These are phyloP conservation scores for Phaeosphaeria sp. DNA, from an alignment of 2,329 filamentous ascomycete species.

Conservation along the genomic window DNA sequence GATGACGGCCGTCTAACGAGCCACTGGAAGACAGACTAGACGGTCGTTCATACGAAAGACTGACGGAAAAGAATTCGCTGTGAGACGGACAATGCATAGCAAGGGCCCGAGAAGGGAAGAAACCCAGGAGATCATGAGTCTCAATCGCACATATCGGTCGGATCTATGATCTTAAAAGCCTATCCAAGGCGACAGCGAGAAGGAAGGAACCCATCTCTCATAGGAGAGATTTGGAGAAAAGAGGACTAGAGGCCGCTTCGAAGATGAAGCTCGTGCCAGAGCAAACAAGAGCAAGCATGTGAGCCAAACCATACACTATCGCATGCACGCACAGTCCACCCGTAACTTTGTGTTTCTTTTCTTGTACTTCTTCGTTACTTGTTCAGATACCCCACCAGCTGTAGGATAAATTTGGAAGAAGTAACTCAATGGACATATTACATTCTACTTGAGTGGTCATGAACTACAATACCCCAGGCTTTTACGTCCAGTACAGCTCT, in stretches of 20 bases:
- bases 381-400: slow-evolving; percentile 29
- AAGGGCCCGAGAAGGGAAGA: background rate
- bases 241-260: background rate
- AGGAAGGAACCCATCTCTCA: background rate
- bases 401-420: background rate
- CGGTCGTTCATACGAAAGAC: background rate
- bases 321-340: slow-evolving; percentile 6
- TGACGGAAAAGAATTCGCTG: background rate
- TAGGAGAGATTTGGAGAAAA: background rate
- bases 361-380: slow-evolving; percentile 1
- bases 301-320: background rate
- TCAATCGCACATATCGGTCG: background rate
- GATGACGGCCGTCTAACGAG: slow-evolving; percentile 73
- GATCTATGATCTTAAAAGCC: background rate
- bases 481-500: no score
- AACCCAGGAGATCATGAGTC: background rate
- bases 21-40: slow-evolving; percentile 91
- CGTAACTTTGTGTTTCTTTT: slow-evolving; percentile 11
- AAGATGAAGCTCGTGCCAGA: background rate
- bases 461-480: no score
- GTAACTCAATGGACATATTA: no score
- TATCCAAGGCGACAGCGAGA: background rate
- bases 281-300: background rate
- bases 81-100: background rate
- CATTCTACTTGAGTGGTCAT: no score